Conservation (phyloP, 2,329 filamentous ascomycete species). For the Dactylonectria macrodidyma region DNA sequence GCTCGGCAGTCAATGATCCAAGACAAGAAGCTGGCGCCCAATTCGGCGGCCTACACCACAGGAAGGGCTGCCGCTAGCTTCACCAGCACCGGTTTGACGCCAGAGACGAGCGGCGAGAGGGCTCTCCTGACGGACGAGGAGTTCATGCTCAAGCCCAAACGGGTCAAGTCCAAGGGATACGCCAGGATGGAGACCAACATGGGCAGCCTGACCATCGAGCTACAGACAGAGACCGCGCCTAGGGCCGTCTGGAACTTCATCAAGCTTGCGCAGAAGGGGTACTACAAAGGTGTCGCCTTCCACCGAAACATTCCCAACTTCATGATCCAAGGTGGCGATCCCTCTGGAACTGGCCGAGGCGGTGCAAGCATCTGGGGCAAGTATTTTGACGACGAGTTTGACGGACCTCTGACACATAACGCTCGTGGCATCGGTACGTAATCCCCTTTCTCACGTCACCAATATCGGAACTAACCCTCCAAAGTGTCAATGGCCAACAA, state of each 20-base stretch:
- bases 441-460: conserved; percentile 52
- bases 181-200: conserved; percentile 89
- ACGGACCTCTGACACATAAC: conserved; percentile 89
- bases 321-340: conserved; percentile 98
- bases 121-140: conserved; percentile 93
- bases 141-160: conserved; percentile 93
- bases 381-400: conserved; percentile 94
- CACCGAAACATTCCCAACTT: conserved; percentile 96
- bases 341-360: conserved; percentile 92
- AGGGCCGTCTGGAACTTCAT: conserved; percentile 98
- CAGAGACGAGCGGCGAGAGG: conserved; percentile 89
- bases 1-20: conserved; percentile 59
- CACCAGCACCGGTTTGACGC: conserved; percentile 93
- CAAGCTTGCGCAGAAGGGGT: conserved; percentile 87
- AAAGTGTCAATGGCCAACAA: conserved; percentile 93
- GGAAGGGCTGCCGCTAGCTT: conserved; percentile 94
- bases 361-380: conserved; percentile 94
- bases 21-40: conserved; percentile 78
- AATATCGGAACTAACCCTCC: conserved; percentile 21
- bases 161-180: conserved; percentile 92
- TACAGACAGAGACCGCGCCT: conserved; percentile 92
- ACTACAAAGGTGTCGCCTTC: conserved; percentile 88
- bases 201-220: conserved; percentile 88
- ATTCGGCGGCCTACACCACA: conserved; percentile 91
- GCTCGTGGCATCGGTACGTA: conserved; percentile 74